phyloP scores from a whole-genome alignment of 129 eudicot species.

The Centaurea solstitialis region DNA sequence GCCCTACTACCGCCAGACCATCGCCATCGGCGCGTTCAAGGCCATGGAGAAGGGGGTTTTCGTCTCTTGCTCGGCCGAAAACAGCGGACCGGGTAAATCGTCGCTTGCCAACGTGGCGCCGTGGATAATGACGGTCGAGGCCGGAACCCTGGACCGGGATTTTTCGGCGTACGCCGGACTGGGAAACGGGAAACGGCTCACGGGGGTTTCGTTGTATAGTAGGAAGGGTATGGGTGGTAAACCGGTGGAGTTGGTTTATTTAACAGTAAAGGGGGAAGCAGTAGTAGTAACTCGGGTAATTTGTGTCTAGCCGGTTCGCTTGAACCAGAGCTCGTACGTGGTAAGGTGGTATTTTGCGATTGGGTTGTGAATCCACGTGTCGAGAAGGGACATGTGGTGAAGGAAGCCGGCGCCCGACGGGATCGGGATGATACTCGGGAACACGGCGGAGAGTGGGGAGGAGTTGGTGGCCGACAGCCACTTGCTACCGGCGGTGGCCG shows the following conservation, averaged over 20 bases:
- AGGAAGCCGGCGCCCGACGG: conserved; percentile 79
- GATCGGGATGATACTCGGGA: conserved; percentile 80
- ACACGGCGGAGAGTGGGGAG: conserved; percentile 88
- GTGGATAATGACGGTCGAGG: conserved; percentile 94
- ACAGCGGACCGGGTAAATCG: conserved; percentile 63
- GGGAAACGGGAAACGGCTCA: conserved; percentile 47
- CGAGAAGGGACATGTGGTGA: conserved; percentile 75
- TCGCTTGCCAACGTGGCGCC: conserved; percentile 81
- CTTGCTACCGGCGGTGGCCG: conserved; percentile 80
- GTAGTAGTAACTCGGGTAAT: conserved; percentile 43
- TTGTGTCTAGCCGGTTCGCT: conserved; percentile 76
- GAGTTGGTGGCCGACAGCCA: conserved; percentile 89
- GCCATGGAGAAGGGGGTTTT: conserved; percentile 86
- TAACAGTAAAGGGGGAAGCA: conserved; percentile 3
- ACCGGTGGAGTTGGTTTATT: conserved; percentile 52
- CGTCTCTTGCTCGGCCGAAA: conserved; percentile 90
- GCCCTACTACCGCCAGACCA: conserved; percentile 60
- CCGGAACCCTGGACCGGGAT: conserved; percentile 85
- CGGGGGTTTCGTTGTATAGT: conserved; percentile 74
- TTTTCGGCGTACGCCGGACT: conserved; percentile 66
- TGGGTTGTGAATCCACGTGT: conserved; percentile 77
- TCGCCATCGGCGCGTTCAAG: conserved; percentile 77
- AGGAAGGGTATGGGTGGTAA: conserved; percentile 74
- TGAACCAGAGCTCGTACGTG: conserved; percentile 48
- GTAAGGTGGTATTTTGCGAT: conserved; percentile 82